phyloP scores from a whole-genome alignment of 1,284 basidiomycete genomes.

The Marasmius sp. region DNA sequence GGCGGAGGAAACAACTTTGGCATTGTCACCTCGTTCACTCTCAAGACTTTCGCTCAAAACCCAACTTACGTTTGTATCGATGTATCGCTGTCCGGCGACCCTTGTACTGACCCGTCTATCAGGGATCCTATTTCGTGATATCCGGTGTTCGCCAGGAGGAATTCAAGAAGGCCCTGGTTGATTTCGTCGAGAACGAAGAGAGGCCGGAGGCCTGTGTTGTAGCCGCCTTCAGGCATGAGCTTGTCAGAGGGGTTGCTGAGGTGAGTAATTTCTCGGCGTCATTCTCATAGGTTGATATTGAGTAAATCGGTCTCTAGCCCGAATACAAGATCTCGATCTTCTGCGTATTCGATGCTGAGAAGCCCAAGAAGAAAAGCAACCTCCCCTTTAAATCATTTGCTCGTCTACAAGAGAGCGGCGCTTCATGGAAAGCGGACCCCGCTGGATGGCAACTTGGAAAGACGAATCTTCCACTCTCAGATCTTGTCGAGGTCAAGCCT shows the following conservation, averaged over 20 bases:
- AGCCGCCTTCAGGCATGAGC: constrained; percentile 14
- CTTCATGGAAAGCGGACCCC: constrained; percentile 1
- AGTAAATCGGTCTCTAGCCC: constrained; percentile 4
- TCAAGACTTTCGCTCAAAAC: constrained; percentile 11
- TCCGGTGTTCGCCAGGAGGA: background rate
- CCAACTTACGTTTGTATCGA: background rate
- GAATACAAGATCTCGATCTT: constrained; percentile 7
- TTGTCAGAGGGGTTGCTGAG: background rate
- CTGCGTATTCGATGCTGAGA: constrained; percentile 3
- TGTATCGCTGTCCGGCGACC: background rate
- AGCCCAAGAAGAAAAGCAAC: background rate
- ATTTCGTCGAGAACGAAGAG: constrained; percentile 6
- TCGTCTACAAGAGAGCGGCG: background rate
- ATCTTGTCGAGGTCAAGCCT: background rate
- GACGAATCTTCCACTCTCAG: background rate
- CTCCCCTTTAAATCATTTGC: background rate
- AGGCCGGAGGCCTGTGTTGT: constrained; percentile 15
- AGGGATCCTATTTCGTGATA: constrained; percentile 1
- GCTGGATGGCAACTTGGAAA: constrained; percentile 6
- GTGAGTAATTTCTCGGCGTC: background rate
- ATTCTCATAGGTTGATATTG: background rate
- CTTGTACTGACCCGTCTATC: background rate
- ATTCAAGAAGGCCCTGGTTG: constrained; percentile 15
- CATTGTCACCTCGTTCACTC: constrained; percentile 19
- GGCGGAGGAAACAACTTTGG: constrained; percentile 27